Base-by-base conservation (phyloP, 768 basidiomycete species). In the Coprinopsis strossmayeri region DNA sequence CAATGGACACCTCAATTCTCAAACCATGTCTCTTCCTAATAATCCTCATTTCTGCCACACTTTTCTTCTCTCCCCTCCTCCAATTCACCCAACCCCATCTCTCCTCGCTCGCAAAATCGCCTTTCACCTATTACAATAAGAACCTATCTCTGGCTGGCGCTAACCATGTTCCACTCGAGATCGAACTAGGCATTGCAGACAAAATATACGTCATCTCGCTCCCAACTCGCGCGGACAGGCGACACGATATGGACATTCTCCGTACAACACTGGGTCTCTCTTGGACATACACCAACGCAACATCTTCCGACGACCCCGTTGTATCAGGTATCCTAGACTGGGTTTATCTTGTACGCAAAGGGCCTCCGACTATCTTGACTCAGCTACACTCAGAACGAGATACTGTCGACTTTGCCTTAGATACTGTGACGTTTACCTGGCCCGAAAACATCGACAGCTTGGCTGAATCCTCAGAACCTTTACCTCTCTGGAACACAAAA, bases 161-260 rank as follows among this genome's bases (percentile, higher is more conserved):
- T 32, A 32, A 15, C 30, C 30, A 32, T 7, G 7, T 15, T 32
- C 30, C 9, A 32, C 30, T 32, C 30, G 30, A 44, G 13, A n/a
- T 18, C 10, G 56, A 60, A 15, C 64, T 79, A 4, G 70, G 69
- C 26, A 56, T 75, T 25, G 65, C 72, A 13, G 63, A 68, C 3
- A 56, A 66, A 7, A 69, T 78, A 45, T 81, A 76, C 53, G 77
- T 87, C 1, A 57, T 88, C 34, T 82, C 82, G 21, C 78, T 87
- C 24, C 73, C 77, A 7, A 64, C 59, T 23, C 74, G 86, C 25
- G 55, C 55, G 15, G 83, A 84, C 52, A 69, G 86, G 21, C 74
- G 77, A 12, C 52, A 59, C 17, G 68, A 78, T 40, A 86, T 87
- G 82, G 78, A 82, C 45, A 54, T 51, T 15, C 56, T 88, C 20